These are phyloP conservation scores for Mycosphaerella sp. DNA, from an alignment of 2,329 filamentous ascomycete genomes.

Conservation along the genomic window DNA sequence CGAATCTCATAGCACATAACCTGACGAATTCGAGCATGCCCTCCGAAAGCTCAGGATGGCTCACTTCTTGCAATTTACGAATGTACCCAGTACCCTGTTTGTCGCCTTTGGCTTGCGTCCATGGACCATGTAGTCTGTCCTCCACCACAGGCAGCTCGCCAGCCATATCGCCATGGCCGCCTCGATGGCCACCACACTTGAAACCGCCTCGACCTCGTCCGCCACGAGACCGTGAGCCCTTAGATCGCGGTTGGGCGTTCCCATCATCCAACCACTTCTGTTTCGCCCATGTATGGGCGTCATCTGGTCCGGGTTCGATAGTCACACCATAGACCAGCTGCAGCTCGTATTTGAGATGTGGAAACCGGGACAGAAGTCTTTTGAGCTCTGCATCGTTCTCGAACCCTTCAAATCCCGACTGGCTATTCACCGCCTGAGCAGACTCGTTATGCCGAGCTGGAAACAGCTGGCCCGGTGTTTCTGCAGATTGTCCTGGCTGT, in stretches of 20 bases:
- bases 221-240: conserved; percentile 16
- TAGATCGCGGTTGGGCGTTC: conserved; percentile 11
- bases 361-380: conserved; percentile 32
- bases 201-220: conserved; percentile 10
- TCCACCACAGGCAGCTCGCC: conserved; percentile 5
- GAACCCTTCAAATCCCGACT: conserved; percentile 29
- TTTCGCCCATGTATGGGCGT: conserved; percentile 25
- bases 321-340: conserved; percentile 33
- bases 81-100: conserved; percentile 30
- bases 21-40: conserved; percentile 40
- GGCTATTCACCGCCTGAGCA: conserved; percentile 1
- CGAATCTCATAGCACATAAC: conserved; percentile 40
- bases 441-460: conserved; percentile 8
- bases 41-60: conserved; percentile 33
- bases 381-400: conserved; percentile 31
- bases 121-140: conserved; percentile 28
- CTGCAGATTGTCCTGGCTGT: background rate
- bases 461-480: conserved; percentile 20
- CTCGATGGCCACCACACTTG: background rate
- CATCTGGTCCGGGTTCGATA: conserved; percentile 33
- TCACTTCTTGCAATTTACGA: conserved; percentile 27
- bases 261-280: conserved; percentile 20
- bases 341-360: conserved; percentile 31
- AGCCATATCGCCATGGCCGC: background rate
- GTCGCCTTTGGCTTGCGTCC: conserved; percentile 36